A percentile compares a stretch with the other conserved stretches of the same genome.
phyloP scores from a whole-genome alignment of 208 protist genomes.

The Wallacemonas collosoma region DNA sequence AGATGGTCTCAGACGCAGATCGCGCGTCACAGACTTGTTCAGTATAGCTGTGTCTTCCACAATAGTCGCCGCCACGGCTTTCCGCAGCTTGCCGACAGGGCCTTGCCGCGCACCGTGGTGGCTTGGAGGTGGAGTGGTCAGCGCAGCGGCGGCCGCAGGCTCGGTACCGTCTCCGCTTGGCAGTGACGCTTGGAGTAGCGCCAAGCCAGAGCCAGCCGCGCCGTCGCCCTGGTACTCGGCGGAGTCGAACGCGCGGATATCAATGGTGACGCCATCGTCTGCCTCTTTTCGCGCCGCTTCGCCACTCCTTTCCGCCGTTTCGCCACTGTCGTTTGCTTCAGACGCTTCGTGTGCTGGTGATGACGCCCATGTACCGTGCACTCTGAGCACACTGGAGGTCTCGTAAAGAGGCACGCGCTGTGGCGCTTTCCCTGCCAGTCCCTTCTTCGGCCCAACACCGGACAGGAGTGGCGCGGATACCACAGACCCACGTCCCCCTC shows the following conservation, averaged over 20 bases:
- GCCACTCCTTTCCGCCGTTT: neutral
- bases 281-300: neutral
- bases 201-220: neutral
- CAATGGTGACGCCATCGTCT: neutral
- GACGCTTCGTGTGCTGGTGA: too few species aligned
- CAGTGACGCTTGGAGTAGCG: neutral
- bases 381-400: conserved; percentile 22
- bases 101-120: neutral
- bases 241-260: conserved; percentile 10
- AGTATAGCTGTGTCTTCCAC: conserved; percentile 7
- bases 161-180: neutral
- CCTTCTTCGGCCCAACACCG: conserved; percentile 13
- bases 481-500: too few species aligned
- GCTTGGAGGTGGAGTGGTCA: conserved; percentile 1
- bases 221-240: conserved; percentile 9
- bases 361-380: conserved; percentile 39
- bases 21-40: conserved; percentile 1
- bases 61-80: conserved; percentile 12
- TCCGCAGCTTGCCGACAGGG: conserved; percentile 16
- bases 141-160: neutral
- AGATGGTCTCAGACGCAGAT: conserved; percentile 8
- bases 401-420: conserved; percentile 35
- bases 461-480: neutral
- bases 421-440: conserved; percentile 25
- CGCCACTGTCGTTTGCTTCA: too few species aligned